Percentiles rank a stretch among this genome's conserved stretches.
Evolutionary conservation across 805 yeast genomes (phyloP).

Genomic region (Candida dendrica): DNA sequence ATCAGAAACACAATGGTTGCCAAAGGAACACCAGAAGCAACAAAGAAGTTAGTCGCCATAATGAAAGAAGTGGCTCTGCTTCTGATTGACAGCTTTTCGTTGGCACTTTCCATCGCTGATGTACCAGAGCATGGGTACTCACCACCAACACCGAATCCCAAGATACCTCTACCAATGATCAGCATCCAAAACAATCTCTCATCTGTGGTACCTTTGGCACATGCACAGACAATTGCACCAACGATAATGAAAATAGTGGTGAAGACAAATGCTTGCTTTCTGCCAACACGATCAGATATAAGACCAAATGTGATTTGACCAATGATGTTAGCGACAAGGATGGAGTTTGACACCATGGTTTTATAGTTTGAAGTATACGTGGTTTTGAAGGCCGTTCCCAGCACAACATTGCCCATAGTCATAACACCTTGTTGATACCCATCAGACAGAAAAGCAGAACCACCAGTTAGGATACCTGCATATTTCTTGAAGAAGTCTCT

Average conservation of each 20-base stretch:
- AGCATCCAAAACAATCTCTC: slow-evolving; percentile 41
- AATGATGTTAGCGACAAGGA: slow-evolving; percentile 49
- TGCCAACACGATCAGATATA: slow-evolving; percentile 49
- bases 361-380: slow-evolving; percentile 15
- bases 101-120: slow-evolving; percentile 55
- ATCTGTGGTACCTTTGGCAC: slow-evolving; percentile 43
- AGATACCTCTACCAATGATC: slow-evolving; percentile 51
- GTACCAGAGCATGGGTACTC: slow-evolving; percentile 63
- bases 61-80: slow-evolving; percentile 36
- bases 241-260: slow-evolving; percentile 51
- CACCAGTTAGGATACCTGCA: slow-evolving; percentile 13
- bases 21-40: slow-evolving; percentile 41
- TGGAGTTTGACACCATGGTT: slow-evolving; percentile 29
- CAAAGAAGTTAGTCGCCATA: slow-evolving; percentile 38
- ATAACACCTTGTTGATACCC: slow-evolving; percentile 23
- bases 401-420: slow-evolving; percentile 19
- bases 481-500: slow-evolving; percentile 1
- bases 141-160: slow-evolving; percentile 61
- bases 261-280: slow-evolving; percentile 53
- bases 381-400: slow-evolving; percentile 9
- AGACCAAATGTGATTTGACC: slow-evolving; percentile 57
- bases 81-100: slow-evolving; percentile 29
- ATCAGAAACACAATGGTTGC: slow-evolving; percentile 38
- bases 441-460: slow-evolving; percentile 18
- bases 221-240: slow-evolving; percentile 52